These are phyloP conservation scores for Hypoxylon crocopeplum DNA, from an alignment of 495 filamentous ascomycete genomes.

Conservation along the genomic window DNA sequence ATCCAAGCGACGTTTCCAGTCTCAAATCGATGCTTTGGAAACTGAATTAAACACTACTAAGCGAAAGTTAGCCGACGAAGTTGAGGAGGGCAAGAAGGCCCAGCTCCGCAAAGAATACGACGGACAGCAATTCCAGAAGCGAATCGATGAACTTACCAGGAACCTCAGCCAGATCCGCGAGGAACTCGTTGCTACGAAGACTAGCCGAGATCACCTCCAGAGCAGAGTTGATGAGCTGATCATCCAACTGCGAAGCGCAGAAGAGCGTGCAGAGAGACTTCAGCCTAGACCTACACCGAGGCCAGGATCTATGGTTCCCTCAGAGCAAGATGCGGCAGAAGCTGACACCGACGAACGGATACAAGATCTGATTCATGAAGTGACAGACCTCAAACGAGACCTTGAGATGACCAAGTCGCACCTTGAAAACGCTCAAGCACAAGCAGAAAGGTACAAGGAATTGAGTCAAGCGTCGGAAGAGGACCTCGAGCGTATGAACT, in stretches of 20 bases:
- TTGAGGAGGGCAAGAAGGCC: slow-evolving; percentile 80
- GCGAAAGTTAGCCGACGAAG: slow-evolving; percentile 81
- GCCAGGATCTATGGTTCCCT: slow-evolving; percentile 50
- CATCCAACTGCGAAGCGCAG: slow-evolving; percentile 83
- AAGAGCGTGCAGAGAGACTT: slow-evolving; percentile 81
- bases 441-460: slow-evolving; percentile 86
- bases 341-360: slow-evolving; percentile 68
- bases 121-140: slow-evolving; percentile 79
- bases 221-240: slow-evolving; percentile 84
- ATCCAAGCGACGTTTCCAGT: slow-evolving; percentile 75
- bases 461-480: slow-evolving; percentile 91
- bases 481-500: slow-evolving; percentile 77
- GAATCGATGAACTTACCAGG: slow-evolving; percentile 87
- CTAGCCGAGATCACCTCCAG: slow-evolving; percentile 85
- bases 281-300: slow-evolving; percentile 73
- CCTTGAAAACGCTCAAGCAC: slow-evolving; percentile 75
- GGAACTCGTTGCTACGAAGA: slow-evolving; percentile 82
- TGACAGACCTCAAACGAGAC: slow-evolving; percentile 82
- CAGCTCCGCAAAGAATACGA: slow-evolving; percentile 87
- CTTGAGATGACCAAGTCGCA: slow-evolving; percentile 78
- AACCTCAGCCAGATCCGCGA: slow-evolving; percentile 79
- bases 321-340: slow-evolving; percentile 52
- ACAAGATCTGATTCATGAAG: slow-evolving; percentile 81
- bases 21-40: slow-evolving; percentile 77
- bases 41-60: slow-evolving; percentile 78